These are phyloP conservation scores for Colletotrichum simmondsii DNA, from an alignment of 2,329 filamentous ascomycete genomes.

Conservation along the genomic window DNA sequence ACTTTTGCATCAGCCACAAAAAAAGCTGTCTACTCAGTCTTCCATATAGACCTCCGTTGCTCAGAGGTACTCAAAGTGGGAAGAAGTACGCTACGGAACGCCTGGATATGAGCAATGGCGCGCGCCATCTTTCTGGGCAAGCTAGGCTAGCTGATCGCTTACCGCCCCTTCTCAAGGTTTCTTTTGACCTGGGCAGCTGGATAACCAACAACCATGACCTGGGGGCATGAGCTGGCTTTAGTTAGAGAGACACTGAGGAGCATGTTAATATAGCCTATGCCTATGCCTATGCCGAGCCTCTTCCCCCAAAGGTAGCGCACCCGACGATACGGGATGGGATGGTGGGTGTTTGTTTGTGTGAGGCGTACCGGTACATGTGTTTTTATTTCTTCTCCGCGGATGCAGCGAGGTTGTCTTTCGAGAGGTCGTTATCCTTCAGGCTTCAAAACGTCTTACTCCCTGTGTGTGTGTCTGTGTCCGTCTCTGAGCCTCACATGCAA, in stretches of 20 bases:
- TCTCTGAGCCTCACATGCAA: constrained; percentile 3
- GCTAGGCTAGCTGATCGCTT: constrained; percentile 11
- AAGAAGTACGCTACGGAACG: background rate
- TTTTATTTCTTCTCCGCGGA: background rate
- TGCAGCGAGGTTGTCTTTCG: background rate
- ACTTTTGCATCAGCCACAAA: constrained; percentile 27
- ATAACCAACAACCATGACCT: too few relatives aligned
- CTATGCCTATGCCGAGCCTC: constrained; percentile 15
- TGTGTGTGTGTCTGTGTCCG: background rate
- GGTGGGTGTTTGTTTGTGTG: background rate
- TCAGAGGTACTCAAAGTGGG: too few relatives aligned
- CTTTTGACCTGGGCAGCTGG: too few relatives aligned
- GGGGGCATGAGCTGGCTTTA: background rate
- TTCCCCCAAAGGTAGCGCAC: background rate
- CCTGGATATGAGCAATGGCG: constrained; percentile 1
- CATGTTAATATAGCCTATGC: background rate
- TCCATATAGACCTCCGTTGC: background rate
- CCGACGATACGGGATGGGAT: background rate
- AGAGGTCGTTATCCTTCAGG: background rate
- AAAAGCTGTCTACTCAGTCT: background rate
- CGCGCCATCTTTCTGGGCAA: constrained; percentile 3
- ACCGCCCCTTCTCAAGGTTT: constrained; percentile 14
- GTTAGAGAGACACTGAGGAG: background rate
- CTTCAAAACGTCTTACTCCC: background rate
- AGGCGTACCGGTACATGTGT: background rate